Percentiles rank a stretch among this genome's conserved stretches.
These are phyloP conservation scores for Leccinum longicurvipes DNA, from an alignment of 768 basidiomycete genomes.

Conservation along the genomic window DNA sequence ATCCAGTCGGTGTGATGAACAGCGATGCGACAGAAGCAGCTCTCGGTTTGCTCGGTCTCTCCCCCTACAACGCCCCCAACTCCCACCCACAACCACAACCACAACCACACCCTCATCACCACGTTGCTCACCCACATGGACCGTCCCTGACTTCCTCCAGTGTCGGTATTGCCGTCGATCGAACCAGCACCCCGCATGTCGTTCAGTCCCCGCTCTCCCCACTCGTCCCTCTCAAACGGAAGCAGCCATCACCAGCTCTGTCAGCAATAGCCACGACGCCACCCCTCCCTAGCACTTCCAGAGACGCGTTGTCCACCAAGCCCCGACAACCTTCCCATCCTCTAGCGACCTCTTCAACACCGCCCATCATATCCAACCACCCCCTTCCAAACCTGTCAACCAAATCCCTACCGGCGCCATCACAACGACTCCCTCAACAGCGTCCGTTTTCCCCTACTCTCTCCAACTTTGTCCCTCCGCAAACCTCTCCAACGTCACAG, in stretches of 20 bases:
- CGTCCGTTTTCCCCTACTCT: slow-evolving; percentile 19
- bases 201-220: slow-evolving; percentile 24
- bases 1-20: slow-evolving; percentile 35
- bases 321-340: slow-evolving; percentile 16
- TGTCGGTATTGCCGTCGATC: slow-evolving; percentile 27
- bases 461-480: slow-evolving; percentile 11
- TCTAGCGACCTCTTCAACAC: slow-evolving; percentile 14
- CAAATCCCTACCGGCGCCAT: slow-evolving; percentile 14
- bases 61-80: slow-evolving; percentile 33
- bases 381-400: slow-evolving; percentile 9
- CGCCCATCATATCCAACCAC: slow-evolving; percentile 10
- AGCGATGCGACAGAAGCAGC: slow-evolving; percentile 60
- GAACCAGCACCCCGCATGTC: slow-evolving; percentile 14
- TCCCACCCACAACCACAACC: slow-evolving; percentile 26
- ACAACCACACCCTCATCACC: slow-evolving; percentile 22
- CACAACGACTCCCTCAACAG: slow-evolving; percentile 13
- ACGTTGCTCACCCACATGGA: slow-evolving; percentile 26
- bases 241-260: slow-evolving; percentile 28
- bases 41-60: slow-evolving; percentile 54
- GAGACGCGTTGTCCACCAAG: slow-evolving; percentile 13
- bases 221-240: slow-evolving; percentile 43
- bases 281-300: not conserved
- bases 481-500: slow-evolving; percentile 12
- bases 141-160: slow-evolving; percentile 25
- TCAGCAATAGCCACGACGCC: slow-evolving; percentile 8